phyloP scores from a whole-genome alignment of 2,329 filamentous ascomycete genomes.

The Fusarium nurragi region DNA sequence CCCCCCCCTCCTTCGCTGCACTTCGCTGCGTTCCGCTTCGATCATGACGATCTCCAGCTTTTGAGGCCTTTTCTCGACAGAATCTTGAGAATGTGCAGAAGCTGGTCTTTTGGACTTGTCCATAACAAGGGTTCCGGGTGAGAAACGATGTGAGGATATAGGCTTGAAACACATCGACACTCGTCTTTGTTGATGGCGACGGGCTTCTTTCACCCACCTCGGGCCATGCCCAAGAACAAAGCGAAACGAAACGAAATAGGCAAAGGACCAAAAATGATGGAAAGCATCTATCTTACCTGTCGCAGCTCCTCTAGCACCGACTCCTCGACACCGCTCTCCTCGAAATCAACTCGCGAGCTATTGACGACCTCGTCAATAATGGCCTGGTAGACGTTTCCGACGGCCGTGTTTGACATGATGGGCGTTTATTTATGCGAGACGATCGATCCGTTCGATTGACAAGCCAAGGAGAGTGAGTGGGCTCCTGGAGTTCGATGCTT shows the following conservation, averaged over 20 bases:
- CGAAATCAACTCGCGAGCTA: conserved; percentile 92
- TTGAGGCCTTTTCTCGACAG: conserved; percentile 13
- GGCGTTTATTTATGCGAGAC: conserved; percentile 13
- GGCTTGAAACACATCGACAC: conserved; percentile 18
- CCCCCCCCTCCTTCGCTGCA: conserved; percentile 1
- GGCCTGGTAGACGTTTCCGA: conserved; percentile 81
- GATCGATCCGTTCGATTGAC: not conserved
- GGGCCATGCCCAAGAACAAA: conserved; percentile 5
- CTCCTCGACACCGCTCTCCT: conserved; percentile 93
- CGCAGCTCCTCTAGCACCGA: conserved; percentile 86
- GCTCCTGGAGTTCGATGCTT: not conserved
- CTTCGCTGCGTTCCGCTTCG: conserved; percentile 14
- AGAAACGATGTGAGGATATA: not conserved
- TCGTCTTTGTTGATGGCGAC: conserved; percentile 12
- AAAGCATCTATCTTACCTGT: conserved; percentile 70
- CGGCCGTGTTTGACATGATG: conserved; percentile 66
- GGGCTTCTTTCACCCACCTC: conserved; percentile 46
- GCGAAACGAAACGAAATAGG: conserved; percentile 2
- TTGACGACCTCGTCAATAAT: conserved; percentile 89
- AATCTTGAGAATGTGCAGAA: not conserved
- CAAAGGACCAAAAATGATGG: conserved; percentile 7
- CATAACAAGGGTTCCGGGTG: not conserved
- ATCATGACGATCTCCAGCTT: conserved; percentile 3
- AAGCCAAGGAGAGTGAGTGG: not conserved
- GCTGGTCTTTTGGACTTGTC: not conserved